phyloP scores from a whole-genome alignment of 352 stramenopile genomes.

The Globisporangium barbulae region DNA sequence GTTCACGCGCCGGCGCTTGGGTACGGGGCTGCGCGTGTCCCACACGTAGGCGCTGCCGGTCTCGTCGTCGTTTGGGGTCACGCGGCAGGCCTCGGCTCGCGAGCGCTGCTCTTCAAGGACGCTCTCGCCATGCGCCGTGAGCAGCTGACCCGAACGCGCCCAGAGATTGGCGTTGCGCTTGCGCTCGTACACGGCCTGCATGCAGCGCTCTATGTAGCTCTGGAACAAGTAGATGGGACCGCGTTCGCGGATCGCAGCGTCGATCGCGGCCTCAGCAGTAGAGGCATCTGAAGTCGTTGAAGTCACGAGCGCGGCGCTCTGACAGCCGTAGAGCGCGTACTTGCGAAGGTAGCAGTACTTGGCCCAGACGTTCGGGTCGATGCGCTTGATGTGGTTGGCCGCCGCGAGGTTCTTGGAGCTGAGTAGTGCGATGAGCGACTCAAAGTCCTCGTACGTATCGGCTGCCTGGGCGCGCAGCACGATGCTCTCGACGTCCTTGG shows the following conservation, averaged over 20 bases:
- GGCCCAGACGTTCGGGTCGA: constrained; percentile 32
- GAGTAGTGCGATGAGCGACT: constrained; percentile 23
- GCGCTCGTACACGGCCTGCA: constrained; percentile 34
- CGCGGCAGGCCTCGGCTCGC: constrained; percentile 30
- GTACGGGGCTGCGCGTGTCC: constrained; percentile 30
- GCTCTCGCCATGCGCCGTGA: constrained; percentile 35
- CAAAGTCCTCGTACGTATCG: constrained; percentile 34
- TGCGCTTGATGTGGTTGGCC: constrained; percentile 21
- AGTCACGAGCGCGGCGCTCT: constrained; percentile 31
- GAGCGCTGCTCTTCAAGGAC: constrained; percentile 30
- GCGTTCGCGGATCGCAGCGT: constrained; percentile 16
- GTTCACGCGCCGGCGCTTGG: constrained; percentile 41
- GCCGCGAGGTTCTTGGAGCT: constrained; percentile 19
- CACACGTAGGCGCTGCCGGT: constrained; percentile 42
- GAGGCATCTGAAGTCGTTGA: constrained; percentile 2
- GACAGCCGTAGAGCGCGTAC: constrained; percentile 37
- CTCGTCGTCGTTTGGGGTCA: constrained; percentile 40
- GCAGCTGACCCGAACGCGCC: constrained; percentile 20
- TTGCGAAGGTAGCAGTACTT: constrained; percentile 40
- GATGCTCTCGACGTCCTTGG: constrained; percentile 24
- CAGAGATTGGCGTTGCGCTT: constrained; percentile 27
- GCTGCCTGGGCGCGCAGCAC: constrained; percentile 29
- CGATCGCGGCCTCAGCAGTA: constrained; percentile 18
- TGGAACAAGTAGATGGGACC: constrained; percentile 40
- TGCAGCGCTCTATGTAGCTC: constrained; percentile 39